Evolutionary conservation across 228 moss, liverwort and hornwort genomes (phyloP), one percentile per base, ranked within the genome.

Genomic region (Sphagnum magellanicum): DNA sequence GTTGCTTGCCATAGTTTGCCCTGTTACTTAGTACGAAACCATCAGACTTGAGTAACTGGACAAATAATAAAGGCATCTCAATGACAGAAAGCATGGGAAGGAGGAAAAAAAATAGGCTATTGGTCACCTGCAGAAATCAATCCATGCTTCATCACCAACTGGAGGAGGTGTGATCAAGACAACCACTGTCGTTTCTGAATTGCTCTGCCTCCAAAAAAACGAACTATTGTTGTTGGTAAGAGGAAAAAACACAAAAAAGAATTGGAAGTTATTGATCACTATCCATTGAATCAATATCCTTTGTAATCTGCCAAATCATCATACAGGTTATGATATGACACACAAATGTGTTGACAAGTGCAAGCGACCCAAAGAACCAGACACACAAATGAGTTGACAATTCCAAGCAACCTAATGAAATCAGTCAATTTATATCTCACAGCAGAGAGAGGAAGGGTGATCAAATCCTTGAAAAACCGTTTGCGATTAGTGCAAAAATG

Each of bases 101-200:
- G 55, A 8, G 12, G 55, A 55, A 8, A 8, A 55, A 55, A 12
- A 12, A 2, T 32, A 55, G 32, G 14, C 59, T 60, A 59, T 70
- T 8, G 70, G 50, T 32, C 48, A 50, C 48, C 48, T 61, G 6
- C 58, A 60, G 10, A 47, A n/a, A 10, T 60, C 70, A 59, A 55
- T 12, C 55, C 32, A 32, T 32, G 32, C 32, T 32, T 15, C 52
- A n/a, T 57, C 70, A 48, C 60, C 70, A 16, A 70, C 51, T 10
- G 70, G 70, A 70, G 59, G 70, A 10, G 70, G 70, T 49, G 70
- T 60, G 60, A 70, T 51, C 59, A 70, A 60, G 12, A 70, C 70
- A 12, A 70, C 61, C 6, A 57, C 48, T 8, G 61, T 49, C 15
- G 59, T 59, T 49, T 70, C 60, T n/a, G 10, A 48, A 6, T 48